phyloP scores from a whole-genome alignment of 1,284 basidiomycete genomes.

The Pterulicium gracile region DNA sequence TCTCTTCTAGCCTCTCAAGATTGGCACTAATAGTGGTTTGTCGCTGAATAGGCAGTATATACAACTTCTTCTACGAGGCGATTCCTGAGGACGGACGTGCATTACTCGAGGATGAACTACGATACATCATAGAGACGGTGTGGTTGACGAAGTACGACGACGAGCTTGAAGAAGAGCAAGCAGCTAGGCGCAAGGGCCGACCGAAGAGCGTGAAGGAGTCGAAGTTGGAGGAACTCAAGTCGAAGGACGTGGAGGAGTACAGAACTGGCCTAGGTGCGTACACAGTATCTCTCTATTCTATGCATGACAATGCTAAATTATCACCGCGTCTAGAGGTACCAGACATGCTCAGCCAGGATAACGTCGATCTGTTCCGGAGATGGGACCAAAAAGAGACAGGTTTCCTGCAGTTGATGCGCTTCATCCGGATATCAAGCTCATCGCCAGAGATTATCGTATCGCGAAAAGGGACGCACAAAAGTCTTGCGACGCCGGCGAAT shows the following conservation, averaged over 20 bases:
- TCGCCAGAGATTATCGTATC: slow-evolving; percentile 38
- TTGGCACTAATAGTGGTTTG: slow-evolving; percentile 4
- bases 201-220: slow-evolving; percentile 65
- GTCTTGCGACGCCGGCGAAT: no score
- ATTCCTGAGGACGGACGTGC: slow-evolving; percentile 52
- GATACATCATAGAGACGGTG: slow-evolving; percentile 53
- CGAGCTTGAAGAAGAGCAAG: slow-evolving; percentile 53
- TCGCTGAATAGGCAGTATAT: slow-evolving; percentile 48
- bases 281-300: slow-evolving; percentile 1
- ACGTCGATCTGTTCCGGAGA: slow-evolving; percentile 60
- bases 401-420: slow-evolving; percentile 67
- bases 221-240: slow-evolving; percentile 64
- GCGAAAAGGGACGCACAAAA: slow-evolving; percentile 45
- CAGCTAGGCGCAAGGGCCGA: slow-evolving; percentile 61
- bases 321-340: slow-evolving; percentile 51
- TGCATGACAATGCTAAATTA: slow-evolving; percentile 5
- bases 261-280: slow-evolving; percentile 74
- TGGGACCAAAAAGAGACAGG: slow-evolving; percentile 74
- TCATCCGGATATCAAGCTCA: slow-evolving; percentile 58
- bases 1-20: slow-evolving; percentile 2
- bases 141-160: slow-evolving; percentile 71
- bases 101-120: slow-evolving; percentile 58
- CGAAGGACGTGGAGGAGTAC: slow-evolving; percentile 64
- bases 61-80: slow-evolving; percentile 71
- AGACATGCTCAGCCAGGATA: slow-evolving; percentile 68